A percentile compares a stretch with the other conserved stretches of the same genome.
Conservation (phyloP, 164 flowering plant genomes). For the grape (Vitis vinifera) region ASM3070453v1 NC_081814.1:7446501-7447000, state of each 20-base stretch:
- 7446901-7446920: conserved; percentile 60
- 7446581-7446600: conserved; percentile 57
- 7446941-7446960: neutral
- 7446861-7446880: conserved; percentile 78
- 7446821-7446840: neutral
- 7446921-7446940: conserved; percentile 29
- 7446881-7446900: conserved; percentile 68
- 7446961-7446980: no score
- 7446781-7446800: neutral
- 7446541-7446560: no score
- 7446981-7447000: no score
- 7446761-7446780: neutral
- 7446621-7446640: conserved; percentile 66
- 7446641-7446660: conserved; percentile 58
- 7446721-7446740: conserved; percentile 54
- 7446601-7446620: conserved; percentile 67
- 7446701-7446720: conserved; percentile 73
- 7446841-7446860: conserved; percentile 42
- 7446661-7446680: conserved; percentile 58
- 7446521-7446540: neutral
- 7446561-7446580: conserved; percentile 33
- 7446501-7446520: neutral
- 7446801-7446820: neutral
- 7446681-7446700: conserved; percentile 68
- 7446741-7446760: conserved; percentile 23